Evolutionary conservation across 192 early-diverging fungal genomes (phyloP).

Genomic region (Cladochytrium replicatum): DNA sequence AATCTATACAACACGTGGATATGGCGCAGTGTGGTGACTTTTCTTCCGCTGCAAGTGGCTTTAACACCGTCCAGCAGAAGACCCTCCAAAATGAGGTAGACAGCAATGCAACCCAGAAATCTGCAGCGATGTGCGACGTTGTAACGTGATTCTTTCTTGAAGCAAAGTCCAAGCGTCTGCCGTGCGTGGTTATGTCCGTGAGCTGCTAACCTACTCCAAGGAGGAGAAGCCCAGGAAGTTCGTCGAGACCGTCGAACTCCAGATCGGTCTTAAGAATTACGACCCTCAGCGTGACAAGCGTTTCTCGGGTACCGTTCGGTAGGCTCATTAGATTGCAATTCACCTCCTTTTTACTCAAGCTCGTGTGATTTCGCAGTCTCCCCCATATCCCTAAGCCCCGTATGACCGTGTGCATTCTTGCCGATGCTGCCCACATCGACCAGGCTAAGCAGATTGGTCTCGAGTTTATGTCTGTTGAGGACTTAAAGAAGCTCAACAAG

Average conservation of each 20-base stretch:
- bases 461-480: conserved; percentile 89
- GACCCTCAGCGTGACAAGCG: conserved; percentile 99
- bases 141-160: no score
- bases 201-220: conserved; percentile 57
- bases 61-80: no score
- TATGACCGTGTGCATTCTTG: conserved; percentile 90
- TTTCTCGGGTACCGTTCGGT: conserved; percentile 90
- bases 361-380: conserved; percentile 55
- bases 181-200: conserved; percentile 70
- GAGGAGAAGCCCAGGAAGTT: conserved; percentile 93
- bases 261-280: conserved; percentile 99
- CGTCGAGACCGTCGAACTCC: conserved; percentile 93
- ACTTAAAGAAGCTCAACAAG: conserved; percentile 99
- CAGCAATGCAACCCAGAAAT: no score
- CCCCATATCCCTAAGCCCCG: conserved; percentile 92
- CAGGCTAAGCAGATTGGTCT: conserved; percentile 84
- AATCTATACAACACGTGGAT: no score
- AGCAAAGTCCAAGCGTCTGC: conserved; percentile 79
- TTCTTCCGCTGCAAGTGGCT: no score
- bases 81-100: no score
- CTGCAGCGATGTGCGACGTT: no score
- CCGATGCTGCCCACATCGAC: conserved; percentile 93
- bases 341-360: no score
- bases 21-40: no score
- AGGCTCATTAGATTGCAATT: no score